Conservation (phyloP, 345 rosid genomes). For the Brassica nigra region DNA sequence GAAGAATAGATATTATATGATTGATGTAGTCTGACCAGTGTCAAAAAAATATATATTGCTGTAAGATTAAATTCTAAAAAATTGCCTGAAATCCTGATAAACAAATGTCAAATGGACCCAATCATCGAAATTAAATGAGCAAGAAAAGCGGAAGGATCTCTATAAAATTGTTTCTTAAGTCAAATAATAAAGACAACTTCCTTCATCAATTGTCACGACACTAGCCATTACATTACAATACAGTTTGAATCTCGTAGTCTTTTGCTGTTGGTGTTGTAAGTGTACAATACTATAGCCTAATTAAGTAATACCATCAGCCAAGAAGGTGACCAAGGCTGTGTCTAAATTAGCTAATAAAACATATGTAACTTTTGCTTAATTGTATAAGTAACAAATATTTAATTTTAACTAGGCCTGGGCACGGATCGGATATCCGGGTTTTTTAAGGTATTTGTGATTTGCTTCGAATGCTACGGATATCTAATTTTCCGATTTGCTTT, state of each 20-base stretch:
- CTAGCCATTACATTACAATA: not conserved
- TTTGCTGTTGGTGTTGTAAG: not conserved
- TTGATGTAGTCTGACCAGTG: too few relatives aligned
- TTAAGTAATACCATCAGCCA: not conserved
- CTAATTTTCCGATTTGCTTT: too few relatives aligned
- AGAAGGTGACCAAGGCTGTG: not conserved
- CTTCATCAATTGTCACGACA: not conserved
- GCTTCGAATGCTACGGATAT: too few relatives aligned
- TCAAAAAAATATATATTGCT: too few relatives aligned
- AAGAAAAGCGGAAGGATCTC: conserved; percentile 24
- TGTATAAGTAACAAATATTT: too few relatives aligned
- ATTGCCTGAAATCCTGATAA: not conserved
- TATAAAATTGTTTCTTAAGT: not conserved
- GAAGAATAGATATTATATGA: too few relatives aligned
- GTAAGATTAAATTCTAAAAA: conserved; percentile 15
- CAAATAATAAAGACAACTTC: conserved; percentile 20
- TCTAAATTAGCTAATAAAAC: not conserved
- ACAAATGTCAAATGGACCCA: conserved; percentile 18
- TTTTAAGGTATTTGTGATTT: too few relatives aligned
- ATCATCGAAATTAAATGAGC: conserved; percentile 19
- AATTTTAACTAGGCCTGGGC: too few relatives aligned
- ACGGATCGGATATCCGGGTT: too few relatives aligned
- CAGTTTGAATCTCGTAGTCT: not conserved
- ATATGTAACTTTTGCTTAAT: not conserved
- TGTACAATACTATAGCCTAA: not conserved